Evolutionary conservation across 139 green algal genomes (phyloP), one percentile per base, ranked within the genome.

Genomic region (Chlorella ohadii): DNA sequence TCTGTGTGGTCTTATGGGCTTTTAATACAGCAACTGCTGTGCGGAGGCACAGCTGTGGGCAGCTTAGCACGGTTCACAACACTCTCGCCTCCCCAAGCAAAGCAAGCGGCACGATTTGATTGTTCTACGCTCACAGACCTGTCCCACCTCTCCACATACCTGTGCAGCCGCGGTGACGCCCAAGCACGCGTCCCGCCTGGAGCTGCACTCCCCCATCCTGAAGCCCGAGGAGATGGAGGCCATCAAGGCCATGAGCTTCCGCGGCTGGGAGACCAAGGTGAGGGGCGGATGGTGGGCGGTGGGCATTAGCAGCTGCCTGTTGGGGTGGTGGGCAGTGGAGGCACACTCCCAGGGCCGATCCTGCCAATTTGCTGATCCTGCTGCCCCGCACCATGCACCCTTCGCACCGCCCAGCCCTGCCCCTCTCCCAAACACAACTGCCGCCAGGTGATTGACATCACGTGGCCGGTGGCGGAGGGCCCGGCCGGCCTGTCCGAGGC

Each of bases 371-470:
- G n/a, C n/a, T n/a, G n/a, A n/a, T n/a, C n/a, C n/a, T n/a, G n/a
- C n/a, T 22, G 9, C 12, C 51, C 51, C 15, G 51, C 51, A n/a
- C n/a, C n/a, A n/a, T n/a, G n/a, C n/a, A n/a, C n/a, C n/a, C n/a
- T n/a, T 22, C 51, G 22, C 11, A 2, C 51, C 51, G 51, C 51
- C 44, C 44, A 22, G 39, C 16, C 38, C 55, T 16, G 19, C n/a
- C 1, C n/a, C 59, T 27, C 25, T 33, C 11, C 51, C 51, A 4
- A 6, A 22, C 51, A 51, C 44, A 7, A 1, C 88, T n/a, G n/a
- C n/a, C n/a, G n/a, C n/a, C n/a, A 91, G 81, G 87, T 93, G 0
- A 92, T 99, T 19, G 96, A 99, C 92, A 88, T 84, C 67, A 99
- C 96, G 20, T 99, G 93, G 88, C 71, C 87, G 13, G 78, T 94